Evolutionary conservation across 2,329 filamentous ascomycete species (phyloP).

Genomic region (Chalaropsis thielavioides): DNA sequence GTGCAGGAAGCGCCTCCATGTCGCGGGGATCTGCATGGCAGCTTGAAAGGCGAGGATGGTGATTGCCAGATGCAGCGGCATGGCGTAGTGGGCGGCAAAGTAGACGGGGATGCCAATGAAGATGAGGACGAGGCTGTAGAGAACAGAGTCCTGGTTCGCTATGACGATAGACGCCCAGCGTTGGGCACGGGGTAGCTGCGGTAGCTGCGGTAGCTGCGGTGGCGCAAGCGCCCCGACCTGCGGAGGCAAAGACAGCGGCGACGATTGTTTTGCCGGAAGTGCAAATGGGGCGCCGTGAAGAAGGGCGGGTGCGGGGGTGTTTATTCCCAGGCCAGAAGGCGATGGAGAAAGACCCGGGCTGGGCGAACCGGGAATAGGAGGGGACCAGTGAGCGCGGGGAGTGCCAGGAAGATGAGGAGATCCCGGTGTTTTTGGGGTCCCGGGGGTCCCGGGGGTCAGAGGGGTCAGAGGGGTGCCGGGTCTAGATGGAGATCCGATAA

Average conservation of each 20-base stretch:
- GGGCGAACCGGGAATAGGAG: slow-evolving; percentile 8
- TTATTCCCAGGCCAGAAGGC: slow-evolving; percentile 19
- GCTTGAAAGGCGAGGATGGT: slow-evolving; percentile 39
- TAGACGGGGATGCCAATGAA: slow-evolving; percentile 41
- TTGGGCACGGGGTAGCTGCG: slow-evolving; percentile 33
- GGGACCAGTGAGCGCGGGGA: neutral
- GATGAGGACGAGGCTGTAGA: slow-evolving; percentile 33
- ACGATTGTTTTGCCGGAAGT: neutral
- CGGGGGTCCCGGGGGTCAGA: neutral
- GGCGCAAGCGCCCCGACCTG: slow-evolving; percentile 25
- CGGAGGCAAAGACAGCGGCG: slow-evolving; percentile 18
- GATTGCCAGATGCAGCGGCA: slow-evolving; percentile 33
- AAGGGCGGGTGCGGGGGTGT: slow-evolving; percentile 22
- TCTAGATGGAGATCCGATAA: neutral
- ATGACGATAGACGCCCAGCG: slow-evolving; percentile 36
- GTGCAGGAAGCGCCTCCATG: slow-evolving; percentile 39
- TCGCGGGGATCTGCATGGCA: slow-evolving; percentile 34
- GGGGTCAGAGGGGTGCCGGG: neutral
- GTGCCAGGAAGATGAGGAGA: neutral
- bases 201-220: slow-evolving; percentile 32
- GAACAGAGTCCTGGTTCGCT: slow-evolving; percentile 31
- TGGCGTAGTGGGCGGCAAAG: slow-evolving; percentile 37
- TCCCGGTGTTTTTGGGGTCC: neutral
- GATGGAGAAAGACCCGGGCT: slow-evolving; percentile 17
- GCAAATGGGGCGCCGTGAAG: slow-evolving; percentile 10